These are phyloP conservation scores for Coriolopsis trogii DNA, from an alignment of 1,284 basidiomycete species.

Conservation along the genomic window DNA sequence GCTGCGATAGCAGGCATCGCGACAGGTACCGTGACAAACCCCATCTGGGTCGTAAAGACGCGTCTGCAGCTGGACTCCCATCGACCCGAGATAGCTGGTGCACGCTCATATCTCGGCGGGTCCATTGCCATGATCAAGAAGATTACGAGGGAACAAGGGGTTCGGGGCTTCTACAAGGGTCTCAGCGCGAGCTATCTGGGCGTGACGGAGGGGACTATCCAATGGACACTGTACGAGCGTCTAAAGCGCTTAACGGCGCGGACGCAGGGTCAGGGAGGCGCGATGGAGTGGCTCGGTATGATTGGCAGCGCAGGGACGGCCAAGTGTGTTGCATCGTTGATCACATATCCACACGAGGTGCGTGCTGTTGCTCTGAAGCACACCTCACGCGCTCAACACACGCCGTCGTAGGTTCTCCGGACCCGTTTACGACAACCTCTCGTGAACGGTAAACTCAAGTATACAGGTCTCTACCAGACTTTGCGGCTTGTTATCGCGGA, in stretches of 20 bases:
- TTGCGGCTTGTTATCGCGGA: conserved; percentile 86
- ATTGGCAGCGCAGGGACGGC: conserved; percentile 91
- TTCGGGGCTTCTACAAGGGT: conserved; percentile 93
- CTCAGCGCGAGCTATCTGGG: conserved; percentile 95
- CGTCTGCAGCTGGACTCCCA: conserved; percentile 73
- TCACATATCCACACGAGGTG: conserved; percentile 98
- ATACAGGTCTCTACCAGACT: conserved; percentile 87
- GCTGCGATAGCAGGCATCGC: conserved; percentile 86
- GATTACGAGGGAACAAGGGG: conserved; percentile 83
- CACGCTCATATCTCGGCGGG: conserved; percentile 47
- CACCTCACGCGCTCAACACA: background rate
- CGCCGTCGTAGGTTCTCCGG: conserved; percentile 70
- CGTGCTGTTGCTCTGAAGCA: conserved; percentile 22
- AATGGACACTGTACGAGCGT: conserved; percentile 96
- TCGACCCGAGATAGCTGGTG: conserved; percentile 25
- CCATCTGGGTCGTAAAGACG: conserved; percentile 99
- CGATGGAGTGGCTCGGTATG: conserved; percentile 77
- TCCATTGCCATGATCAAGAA: conserved; percentile 66
- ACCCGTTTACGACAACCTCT: conserved; percentile 90
- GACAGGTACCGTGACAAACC: conserved; percentile 92
- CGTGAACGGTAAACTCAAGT: conserved; percentile 77
- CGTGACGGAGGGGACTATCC: conserved; percentile 95
- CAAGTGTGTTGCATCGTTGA: conserved; percentile 90
- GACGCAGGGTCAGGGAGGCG: conserved; percentile 57
- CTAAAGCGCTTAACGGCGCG: conserved; percentile 67